These are phyloP conservation scores for Lecanicillium sp. DNA, from an alignment of 2,329 filamentous ascomycete genomes.

Conservation along the genomic window DNA sequence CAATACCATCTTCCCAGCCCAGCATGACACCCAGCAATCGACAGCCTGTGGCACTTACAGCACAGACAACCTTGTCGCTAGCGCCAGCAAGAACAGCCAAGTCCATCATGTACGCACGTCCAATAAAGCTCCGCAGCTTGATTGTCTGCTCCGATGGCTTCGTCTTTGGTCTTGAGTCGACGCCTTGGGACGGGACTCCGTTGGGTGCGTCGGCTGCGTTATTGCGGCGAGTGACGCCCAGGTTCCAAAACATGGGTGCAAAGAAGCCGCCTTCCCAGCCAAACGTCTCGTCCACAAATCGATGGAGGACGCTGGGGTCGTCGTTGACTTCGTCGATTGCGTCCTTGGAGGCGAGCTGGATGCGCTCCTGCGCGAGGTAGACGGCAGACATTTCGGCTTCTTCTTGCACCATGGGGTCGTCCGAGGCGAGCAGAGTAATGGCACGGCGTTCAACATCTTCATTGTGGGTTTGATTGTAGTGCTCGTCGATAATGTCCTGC, in stretches of 20 bases:
- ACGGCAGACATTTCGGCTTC: constrained; percentile 52
- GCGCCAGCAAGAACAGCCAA: constrained; percentile 62
- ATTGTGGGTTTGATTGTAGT: constrained; percentile 33
- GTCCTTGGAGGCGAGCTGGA: constrained; percentile 62
- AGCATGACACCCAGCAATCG: constrained; percentile 75
- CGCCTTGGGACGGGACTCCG: constrained; percentile 15
- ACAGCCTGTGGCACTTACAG: constrained; percentile 65
- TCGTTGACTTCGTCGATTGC: constrained; percentile 30
- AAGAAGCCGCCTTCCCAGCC: constrained; percentile 91
- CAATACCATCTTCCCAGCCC: constrained; percentile 67
- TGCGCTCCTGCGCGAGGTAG: constrained; percentile 63
- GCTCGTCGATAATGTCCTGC: constrained; percentile 41
- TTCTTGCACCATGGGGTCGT: constrained; percentile 69
- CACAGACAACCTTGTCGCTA: constrained; percentile 67
- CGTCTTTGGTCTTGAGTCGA: constrained; percentile 17
- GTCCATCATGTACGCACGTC: constrained; percentile 75
- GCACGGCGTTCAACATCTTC: constrained; percentile 29
- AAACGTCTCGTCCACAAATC: constrained; percentile 66
- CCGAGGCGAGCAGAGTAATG: constrained; percentile 62
- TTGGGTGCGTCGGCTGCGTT: constrained; percentile 27
- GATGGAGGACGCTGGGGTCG: constrained; percentile 45
- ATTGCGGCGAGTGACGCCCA: constrained; percentile 45
- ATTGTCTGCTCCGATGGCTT: constrained; percentile 46
- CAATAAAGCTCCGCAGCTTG: constrained; percentile 63
- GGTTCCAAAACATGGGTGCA: constrained; percentile 69